Conservation (phyloP, 352 stramenopile species). For the Globisporangium spinosum region DNA sequence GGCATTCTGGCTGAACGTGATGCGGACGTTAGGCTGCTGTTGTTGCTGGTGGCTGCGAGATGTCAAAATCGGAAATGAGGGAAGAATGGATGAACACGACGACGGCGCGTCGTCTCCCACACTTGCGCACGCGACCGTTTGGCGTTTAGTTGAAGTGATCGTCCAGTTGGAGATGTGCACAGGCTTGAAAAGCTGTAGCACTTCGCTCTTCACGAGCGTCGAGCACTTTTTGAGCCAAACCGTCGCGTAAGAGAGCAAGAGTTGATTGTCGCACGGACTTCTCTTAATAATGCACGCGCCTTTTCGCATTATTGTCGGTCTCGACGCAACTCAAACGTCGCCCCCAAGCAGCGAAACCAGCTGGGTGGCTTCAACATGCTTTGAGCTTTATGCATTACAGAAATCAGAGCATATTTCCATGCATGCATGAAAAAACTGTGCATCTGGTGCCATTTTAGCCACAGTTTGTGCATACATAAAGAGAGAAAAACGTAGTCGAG, state of each 20-base stretch:
- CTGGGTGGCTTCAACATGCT: too few relatives aligned
- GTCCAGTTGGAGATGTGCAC: background rate
- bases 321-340: background rate
- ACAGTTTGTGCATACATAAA: too few relatives aligned
- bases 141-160: background rate
- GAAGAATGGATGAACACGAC: background rate
- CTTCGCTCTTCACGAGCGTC: too few relatives aligned
- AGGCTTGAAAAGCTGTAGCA: too few relatives aligned
- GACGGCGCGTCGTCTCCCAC: background rate
- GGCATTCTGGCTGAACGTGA: background rate
- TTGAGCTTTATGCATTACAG: too few relatives aligned
- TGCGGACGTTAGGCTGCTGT: too few relatives aligned
- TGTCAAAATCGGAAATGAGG: slow-evolving; percentile 6
- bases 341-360: background rate
- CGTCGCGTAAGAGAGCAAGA: background rate
- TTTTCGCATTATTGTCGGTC: background rate
- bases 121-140: slow-evolving; percentile 3
- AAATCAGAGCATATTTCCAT: too few relatives aligned
- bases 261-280: background rate
- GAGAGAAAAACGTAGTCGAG: too few relatives aligned
- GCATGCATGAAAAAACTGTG: too few relatives aligned
- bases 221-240: background rate
- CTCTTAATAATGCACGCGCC: background rate
- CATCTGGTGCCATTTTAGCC: too few relatives aligned
- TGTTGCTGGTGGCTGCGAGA: background rate